These are phyloP conservation scores for Coniferiporia sulphurascens DNA, from an alignment of 1,284 basidiomycete genomes.

Conservation along the genomic window DNA sequence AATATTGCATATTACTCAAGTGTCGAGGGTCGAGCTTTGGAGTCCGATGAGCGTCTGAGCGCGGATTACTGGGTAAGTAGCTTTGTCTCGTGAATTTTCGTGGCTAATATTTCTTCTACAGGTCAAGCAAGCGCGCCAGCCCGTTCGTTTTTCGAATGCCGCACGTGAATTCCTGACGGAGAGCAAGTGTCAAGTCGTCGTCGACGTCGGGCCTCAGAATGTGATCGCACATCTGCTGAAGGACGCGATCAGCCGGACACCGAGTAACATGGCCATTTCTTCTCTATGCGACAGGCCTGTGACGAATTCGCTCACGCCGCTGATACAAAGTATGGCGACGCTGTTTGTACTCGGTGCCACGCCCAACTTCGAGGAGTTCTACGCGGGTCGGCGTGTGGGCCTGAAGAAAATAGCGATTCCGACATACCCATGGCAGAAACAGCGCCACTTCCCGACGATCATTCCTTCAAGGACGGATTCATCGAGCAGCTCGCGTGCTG, in stretches of 20 bases:
- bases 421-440: slow-evolving; percentile 35
- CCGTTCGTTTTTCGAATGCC: slow-evolving; percentile 30
- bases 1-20: slow-evolving; percentile 30
- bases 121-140: slow-evolving; percentile 32
- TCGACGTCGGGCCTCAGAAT: slow-evolving; percentile 34
- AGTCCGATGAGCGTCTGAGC: slow-evolving; percentile 19
- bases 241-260: slow-evolving; percentile 21
- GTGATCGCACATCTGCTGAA: slow-evolving; percentile 31
- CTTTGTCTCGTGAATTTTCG: neutral
- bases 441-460: slow-evolving; percentile 31
- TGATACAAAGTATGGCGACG: slow-evolving; percentile 27
- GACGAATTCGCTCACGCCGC: slow-evolving; percentile 29
- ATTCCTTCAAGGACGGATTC: slow-evolving; percentile 22
- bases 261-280: slow-evolving; percentile 25
- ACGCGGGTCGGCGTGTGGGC: slow-evolving; percentile 22
- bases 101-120: slow-evolving; percentile 14
- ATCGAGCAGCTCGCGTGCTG: neutral
- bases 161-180: slow-evolving; percentile 23
- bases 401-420: slow-evolving; percentile 28
- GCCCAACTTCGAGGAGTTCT: slow-evolving; percentile 27
- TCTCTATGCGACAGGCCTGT: slow-evolving; percentile 27
- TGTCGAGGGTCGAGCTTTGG: slow-evolving; percentile 26
- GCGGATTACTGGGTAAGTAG: slow-evolving; percentile 31
- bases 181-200: slow-evolving; percentile 23
- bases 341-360: slow-evolving; percentile 28